Conservation (phyloP, 176 grass and related monocot species). For the Hsuehochloa calcarea region DNA sequence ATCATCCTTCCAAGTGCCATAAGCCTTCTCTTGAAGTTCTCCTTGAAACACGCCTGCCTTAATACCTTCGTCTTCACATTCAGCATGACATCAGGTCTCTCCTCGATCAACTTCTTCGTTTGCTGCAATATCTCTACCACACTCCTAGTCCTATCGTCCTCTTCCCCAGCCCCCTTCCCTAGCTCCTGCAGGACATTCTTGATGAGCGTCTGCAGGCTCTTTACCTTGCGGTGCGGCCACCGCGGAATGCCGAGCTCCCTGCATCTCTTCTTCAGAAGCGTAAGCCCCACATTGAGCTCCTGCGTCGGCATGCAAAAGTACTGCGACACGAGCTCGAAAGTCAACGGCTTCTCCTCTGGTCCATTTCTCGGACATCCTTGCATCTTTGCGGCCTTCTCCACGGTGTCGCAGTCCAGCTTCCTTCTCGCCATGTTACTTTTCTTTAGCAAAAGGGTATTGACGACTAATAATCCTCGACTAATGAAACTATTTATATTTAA, state of each 20-base stretch:
- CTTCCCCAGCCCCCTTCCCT: background rate
- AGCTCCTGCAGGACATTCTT: conserved; percentile 47
- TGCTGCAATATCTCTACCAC: conserved; percentile 31
- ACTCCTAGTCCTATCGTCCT: background rate
- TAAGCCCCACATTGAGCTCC: conserved; percentile 54
- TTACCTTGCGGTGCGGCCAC: conserved; percentile 78
- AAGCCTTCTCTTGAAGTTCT: conserved; percentile 39
- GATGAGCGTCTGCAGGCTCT: conserved; percentile 63
- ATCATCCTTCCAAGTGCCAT: background rate
- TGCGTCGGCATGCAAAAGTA: conserved; percentile 55
- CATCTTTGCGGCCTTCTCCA: background rate
- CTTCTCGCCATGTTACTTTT: background rate
- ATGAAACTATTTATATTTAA: too few species aligned
- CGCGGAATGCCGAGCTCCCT: conserved; percentile 56
- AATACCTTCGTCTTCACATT: conserved; percentile 41
- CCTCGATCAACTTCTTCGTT: conserved; percentile 46
- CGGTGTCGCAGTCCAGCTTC: background rate
- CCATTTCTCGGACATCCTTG: background rate
- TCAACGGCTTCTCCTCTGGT: conserved; percentile 12
- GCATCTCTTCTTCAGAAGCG: conserved; percentile 53
- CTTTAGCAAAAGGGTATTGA: too few species aligned
- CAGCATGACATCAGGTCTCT: conserved; percentile 34
- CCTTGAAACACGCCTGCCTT: conserved; percentile 69
- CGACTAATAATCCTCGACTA: too few species aligned
- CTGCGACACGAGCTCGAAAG: conserved; percentile 34